Base-by-base conservation (phyloP, 208 protist genomes). In the Trypanosoma rangeli region DNA sequence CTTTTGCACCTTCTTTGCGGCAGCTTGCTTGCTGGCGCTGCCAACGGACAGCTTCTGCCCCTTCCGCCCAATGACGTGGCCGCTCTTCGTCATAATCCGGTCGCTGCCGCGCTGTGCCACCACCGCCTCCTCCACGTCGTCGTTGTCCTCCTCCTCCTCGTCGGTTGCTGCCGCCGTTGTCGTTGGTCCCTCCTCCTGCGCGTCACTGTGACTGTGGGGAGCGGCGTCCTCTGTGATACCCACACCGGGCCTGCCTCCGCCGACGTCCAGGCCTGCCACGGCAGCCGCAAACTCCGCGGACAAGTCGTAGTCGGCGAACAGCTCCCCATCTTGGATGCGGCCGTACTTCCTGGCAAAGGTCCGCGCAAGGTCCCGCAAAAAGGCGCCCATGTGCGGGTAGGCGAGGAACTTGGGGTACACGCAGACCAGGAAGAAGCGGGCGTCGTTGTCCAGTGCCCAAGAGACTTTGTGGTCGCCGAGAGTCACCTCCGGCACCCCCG, bases 381-480 rank as follows among this genome's bases (percentile, higher is more conserved):
- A 89, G 18, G 78, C 78, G 28, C 95, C 83, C 44, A 98, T 90
- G 72, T 97, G 97, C 10, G 81, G 76, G 29, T 93, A 78, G 39
- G 83, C 77, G 35, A 98, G 64, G 35, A 98, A 88, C 68, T 97
- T 96, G 28, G 97, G 88, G 73, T 94, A 97, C 18, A 98, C 86
- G 15, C 76, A 93, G 33, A 98, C 85, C 49, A 97, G 97, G 48
- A 98, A 92, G 33, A 99, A 89, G 49, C 92, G 85, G 46, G 89
- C 78, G 54, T 98, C 93, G 77, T 98, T 99, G 55, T 90, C 87
- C 24, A 98, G 78, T 5, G 74, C 71, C 95, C 97, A 99, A 42
- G 84, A 81, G 59, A 99, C n/a, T 62, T 89, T 90, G 81, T 97
- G 97, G 46, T 92, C 83, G 46, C 83, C 84, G 12, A 92, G 72